Percentiles rank a stretch among this genome's conserved stretches.
Conservation (phyloP, 306 rosid species). For the Pyrus bretschneideri region DNA sequence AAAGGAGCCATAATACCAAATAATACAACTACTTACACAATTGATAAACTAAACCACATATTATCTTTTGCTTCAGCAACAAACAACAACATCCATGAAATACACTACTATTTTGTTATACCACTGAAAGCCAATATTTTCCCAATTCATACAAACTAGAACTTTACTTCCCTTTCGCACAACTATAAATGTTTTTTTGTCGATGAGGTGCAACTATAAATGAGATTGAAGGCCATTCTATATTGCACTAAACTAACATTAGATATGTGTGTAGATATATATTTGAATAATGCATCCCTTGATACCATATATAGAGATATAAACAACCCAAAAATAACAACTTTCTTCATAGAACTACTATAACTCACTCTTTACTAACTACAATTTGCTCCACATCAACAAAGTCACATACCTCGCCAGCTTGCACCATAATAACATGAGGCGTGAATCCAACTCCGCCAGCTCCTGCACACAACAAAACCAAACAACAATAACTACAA, state of each 20-base stretch:
- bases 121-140: background rate
- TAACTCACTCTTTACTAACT: background rate
- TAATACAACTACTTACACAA: background rate
- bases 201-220: background rate
- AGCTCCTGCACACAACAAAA: conserved; percentile 37
- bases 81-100: background rate
- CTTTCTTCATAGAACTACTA: background rate
- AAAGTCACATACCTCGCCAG: conserved; percentile 57
- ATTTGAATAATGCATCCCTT: background rate
- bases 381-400: background rate
- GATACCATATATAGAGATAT: background rate
- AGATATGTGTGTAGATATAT: background rate
- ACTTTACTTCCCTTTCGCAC: background rate
- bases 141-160: background rate
- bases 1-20: background rate
- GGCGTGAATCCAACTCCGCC: conserved; percentile 60
- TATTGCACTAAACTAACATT: background rate
- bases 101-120: background rate
- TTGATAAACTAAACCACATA: background rate
- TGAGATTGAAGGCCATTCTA: background rate
- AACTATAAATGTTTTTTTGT: background rate
- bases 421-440: conserved; percentile 57
- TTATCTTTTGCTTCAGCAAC: background rate
- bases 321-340: background rate
- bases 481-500: background rate